Percentiles rank a stretch among this genome's conserved stretches.
These are phyloP conservation scores for Platismatia glauca DNA, from an alignment of 495 filamentous ascomycete species.

Conservation along the genomic window DNA sequence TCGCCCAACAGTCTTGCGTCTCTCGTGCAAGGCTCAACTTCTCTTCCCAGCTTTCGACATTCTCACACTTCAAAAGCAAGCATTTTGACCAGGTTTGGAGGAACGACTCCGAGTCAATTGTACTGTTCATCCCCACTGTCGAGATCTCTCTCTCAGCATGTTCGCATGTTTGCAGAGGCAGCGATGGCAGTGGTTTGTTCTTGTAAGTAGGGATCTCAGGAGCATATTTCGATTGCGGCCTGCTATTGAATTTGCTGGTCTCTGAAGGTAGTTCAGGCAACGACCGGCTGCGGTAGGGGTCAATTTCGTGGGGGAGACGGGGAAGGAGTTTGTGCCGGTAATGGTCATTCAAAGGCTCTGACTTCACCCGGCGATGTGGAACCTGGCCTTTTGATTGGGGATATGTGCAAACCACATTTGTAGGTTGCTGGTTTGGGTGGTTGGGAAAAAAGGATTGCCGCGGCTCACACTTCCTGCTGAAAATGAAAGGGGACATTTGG, in stretches of 20 bases:
- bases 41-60: neutral
- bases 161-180: neutral
- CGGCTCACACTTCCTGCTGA: neutral
- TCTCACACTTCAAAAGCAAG: neutral
- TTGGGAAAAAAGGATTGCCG: neutral
- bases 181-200: neutral
- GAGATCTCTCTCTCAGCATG: neutral
- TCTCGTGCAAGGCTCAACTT: neutral
- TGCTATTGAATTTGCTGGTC: neutral
- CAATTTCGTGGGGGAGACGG: neutral
- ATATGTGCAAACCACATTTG: neutral
- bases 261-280: neutral
- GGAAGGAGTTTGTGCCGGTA: neutral
- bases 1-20: neutral
- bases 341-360: neutral
- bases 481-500: neutral
- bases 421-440: neutral
- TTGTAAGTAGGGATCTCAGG: neutral
- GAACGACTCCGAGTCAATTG: neutral
- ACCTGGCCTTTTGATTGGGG: neutral
- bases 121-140: neutral
- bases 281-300: neutral
- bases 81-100: neutral
- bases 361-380: neutral
- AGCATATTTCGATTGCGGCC: neutral